These are phyloP conservation scores for Reutealis trisperma DNA, from an alignment of 345 rosid genomes.

Conservation along the genomic window DNA sequence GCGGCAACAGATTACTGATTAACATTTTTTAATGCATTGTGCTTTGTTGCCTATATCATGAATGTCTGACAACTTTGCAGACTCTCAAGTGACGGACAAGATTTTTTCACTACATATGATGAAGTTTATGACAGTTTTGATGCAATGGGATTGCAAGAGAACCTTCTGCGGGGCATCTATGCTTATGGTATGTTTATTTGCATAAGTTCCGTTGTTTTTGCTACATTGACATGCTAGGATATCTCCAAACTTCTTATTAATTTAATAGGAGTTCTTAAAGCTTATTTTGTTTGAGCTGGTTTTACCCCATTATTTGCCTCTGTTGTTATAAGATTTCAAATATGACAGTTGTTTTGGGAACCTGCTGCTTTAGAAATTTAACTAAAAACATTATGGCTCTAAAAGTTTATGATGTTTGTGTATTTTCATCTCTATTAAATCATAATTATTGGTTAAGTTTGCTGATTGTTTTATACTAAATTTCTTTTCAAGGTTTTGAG, in stretches of 20 bases:
- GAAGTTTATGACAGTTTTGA: slow-evolving; percentile 86
- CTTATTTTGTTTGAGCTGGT: neutral
- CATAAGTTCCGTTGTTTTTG: neutral
- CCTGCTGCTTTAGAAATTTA: neutral
- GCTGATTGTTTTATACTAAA: neutral
- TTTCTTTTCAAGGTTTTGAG: slow-evolving; percentile 50
- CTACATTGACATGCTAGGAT: neutral
- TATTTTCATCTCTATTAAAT: neutral
- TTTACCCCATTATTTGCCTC: neutral
- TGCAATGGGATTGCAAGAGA: slow-evolving; percentile 75
- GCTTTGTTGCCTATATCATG: neutral
- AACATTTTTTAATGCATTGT: neutral
- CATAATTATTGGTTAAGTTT: neutral
- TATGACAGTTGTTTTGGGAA: neutral
- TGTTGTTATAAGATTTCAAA: neutral
- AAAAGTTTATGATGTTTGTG: no score
- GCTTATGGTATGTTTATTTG: slow-evolving; percentile 66
- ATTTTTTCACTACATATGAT: slow-evolving; percentile 76
- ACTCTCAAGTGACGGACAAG: slow-evolving; percentile 52
- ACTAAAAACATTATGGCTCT: no score
- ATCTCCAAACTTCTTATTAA: neutral
- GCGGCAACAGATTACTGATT: neutral
- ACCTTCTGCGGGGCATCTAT: slow-evolving; percentile 87
- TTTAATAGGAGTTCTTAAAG: neutral
- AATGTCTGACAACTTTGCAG: slow-evolving; percentile 33